Conservation (phyloP, 202 grass and related monocot species). For the Panicum hallii region DNA sequence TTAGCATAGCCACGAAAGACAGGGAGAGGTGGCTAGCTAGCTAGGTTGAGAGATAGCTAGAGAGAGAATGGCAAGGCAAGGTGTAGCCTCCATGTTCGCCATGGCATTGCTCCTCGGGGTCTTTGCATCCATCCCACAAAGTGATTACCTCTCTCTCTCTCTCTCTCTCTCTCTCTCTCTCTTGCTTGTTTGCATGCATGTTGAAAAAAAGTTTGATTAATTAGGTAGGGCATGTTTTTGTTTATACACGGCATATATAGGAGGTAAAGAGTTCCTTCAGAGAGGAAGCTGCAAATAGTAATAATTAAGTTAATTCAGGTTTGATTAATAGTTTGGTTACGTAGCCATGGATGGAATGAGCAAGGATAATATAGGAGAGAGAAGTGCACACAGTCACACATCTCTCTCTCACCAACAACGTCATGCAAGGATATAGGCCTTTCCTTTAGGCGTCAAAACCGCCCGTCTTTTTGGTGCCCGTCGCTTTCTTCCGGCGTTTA, state of each 20-base stretch:
- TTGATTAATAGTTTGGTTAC: slow-evolving; percentile 17
- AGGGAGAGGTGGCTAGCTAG: background rate
- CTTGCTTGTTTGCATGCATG: background rate
- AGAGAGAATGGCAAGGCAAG: slow-evolving; percentile 57
- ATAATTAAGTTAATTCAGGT: background rate
- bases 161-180: slow-evolving; percentile 33
- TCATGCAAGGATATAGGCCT: slow-evolving; percentile 41
- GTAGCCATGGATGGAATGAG: slow-evolving; percentile 8
- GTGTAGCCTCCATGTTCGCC: slow-evolving; percentile 56
- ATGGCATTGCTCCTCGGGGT: slow-evolving; percentile 62
- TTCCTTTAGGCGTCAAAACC: slow-evolving; percentile 9
- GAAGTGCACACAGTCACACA: background rate
- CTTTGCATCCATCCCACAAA: slow-evolving; percentile 55
- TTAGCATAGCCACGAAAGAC: slow-evolving; percentile 18
- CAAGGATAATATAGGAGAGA: slow-evolving; percentile 3
- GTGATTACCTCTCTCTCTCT: slow-evolving; percentile 51
- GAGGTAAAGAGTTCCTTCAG: background rate
- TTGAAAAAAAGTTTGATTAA: background rate
- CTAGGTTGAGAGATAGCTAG: background rate
- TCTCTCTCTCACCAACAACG: slow-evolving; percentile 36
- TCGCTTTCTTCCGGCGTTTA: slow-evolving; percentile 45
- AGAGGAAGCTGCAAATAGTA: background rate
- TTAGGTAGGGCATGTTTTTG: background rate
- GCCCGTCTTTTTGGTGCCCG: slow-evolving; percentile 26
- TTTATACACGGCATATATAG: slow-evolving; percentile 3